Conservation (phyloP, 176 grass and related monocot genomes). For the Triticum urartu region DNA sequence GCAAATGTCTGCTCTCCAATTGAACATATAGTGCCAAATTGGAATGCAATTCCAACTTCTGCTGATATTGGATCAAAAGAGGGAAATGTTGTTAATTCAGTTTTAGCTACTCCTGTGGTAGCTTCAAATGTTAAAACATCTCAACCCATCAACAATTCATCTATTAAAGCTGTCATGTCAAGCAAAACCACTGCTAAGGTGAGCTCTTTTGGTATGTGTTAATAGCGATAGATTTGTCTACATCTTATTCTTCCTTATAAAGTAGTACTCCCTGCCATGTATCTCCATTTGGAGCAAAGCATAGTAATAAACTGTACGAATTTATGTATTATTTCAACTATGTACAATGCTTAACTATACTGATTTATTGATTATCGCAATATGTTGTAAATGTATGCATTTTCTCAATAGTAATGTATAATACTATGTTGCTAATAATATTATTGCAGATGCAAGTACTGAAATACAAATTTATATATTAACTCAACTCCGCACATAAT, state of each 20-base stretch:
- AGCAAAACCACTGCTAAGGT: constrained; percentile 58
- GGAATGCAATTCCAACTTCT: constrained; percentile 23
- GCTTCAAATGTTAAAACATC: constrained; percentile 38
- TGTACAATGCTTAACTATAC: background rate
- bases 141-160: constrained; percentile 32
- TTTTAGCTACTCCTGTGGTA: constrained; percentile 12
- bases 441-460: background rate
- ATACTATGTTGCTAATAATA: background rate
- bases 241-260: background rate
- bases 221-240: background rate
- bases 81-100: constrained; percentile 10
- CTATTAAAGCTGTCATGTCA: constrained; percentile 23
- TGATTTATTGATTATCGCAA: background rate
- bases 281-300: background rate
- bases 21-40: constrained; percentile 25
- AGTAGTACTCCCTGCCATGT: background rate
- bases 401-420: background rate
- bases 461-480: background rate
- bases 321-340: constrained; percentile 12
- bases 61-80: constrained; percentile 30
- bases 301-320: background rate
- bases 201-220: constrained; percentile 6
- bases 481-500: background rate
- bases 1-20: background rate
- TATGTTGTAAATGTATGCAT: background rate